Percentiles rank a stretch among this genome's conserved stretches.
These are phyloP conservation scores for Boletus reticuloceps DNA, from an alignment of 768 basidiomycete genomes.

Conservation along the genomic window DNA sequence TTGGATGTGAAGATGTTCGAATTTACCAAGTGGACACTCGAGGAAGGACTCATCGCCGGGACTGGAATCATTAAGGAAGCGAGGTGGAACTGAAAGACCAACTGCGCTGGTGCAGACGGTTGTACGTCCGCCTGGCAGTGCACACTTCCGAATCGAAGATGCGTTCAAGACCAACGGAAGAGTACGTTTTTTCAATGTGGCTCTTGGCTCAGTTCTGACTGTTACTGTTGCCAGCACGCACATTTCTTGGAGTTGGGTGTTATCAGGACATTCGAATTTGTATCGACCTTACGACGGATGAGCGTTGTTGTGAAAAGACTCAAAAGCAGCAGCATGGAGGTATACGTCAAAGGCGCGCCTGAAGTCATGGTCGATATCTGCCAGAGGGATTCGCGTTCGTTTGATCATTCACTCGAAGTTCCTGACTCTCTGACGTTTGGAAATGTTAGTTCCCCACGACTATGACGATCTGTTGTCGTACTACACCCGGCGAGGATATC, in stretches of 20 bases:
- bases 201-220: neutral
- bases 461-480: constrained; percentile 96
- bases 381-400: constrained; percentile 84
- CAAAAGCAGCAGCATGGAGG: constrained; percentile 92
- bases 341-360: constrained; percentile 99
- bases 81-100: constrained; percentile 61
- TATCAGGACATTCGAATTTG: constrained; percentile 94
- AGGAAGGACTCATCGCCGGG: constrained; percentile 79
- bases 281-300: constrained; percentile 91
- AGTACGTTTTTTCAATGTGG: constrained; percentile 41
- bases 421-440: constrained; percentile 11
- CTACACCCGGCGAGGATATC: constrained; percentile 94
- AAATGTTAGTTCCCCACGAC: constrained; percentile 79
- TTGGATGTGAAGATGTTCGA: constrained; percentile 98
- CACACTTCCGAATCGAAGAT: constrained; percentile 87
- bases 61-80: constrained; percentile 70
- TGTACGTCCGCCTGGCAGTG: constrained; percentile 93
- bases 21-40: constrained; percentile 93
- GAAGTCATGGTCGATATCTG: constrained; percentile 98
- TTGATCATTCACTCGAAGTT: neutral
- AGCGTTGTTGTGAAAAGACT: constrained; percentile 96
- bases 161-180: constrained; percentile 81
- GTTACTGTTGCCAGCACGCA: constrained; percentile 60
- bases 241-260: constrained; percentile 97
- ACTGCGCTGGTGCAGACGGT: constrained; percentile 94